Evolutionary conservation across 2,329 filamentous ascomycete genomes (phyloP).

Genomic region (Remersonia thermophila): DNA sequence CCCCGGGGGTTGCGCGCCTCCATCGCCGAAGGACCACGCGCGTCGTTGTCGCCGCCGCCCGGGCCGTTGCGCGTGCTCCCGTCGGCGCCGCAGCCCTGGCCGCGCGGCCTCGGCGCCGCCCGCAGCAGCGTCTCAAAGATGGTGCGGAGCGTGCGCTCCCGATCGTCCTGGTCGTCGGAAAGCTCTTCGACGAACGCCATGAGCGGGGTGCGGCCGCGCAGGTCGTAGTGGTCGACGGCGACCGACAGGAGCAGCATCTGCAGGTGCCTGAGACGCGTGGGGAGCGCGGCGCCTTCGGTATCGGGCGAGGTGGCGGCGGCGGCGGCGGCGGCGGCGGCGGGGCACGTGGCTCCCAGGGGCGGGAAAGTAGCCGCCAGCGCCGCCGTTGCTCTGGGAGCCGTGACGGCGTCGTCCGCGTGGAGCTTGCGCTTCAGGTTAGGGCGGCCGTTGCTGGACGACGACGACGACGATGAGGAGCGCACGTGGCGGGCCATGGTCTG

Average conservation of each 20-base stretch:
- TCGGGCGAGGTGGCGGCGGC: neutral
- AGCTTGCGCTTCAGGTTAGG: constrained; percentile 27
- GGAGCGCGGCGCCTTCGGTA: constrained; percentile 14
- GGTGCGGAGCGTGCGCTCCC: constrained; percentile 28
- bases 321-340: neutral
- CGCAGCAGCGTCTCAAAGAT: constrained; percentile 30
- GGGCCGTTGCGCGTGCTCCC: constrained; percentile 26
- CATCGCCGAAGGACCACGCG: neutral
- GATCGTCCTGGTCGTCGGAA: constrained; percentile 39
- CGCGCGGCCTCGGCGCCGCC: no score
- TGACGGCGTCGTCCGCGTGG: constrained; percentile 18
- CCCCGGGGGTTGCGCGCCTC: constrained; percentile 40
- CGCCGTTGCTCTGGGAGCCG: no score
- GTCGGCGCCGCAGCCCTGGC: constrained; percentile 20
- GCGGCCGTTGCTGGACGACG: constrained; percentile 15
- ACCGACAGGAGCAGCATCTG: constrained; percentile 25
- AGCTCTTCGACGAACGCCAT: constrained; percentile 42
- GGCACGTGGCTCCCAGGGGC: neutral
- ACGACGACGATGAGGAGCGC: constrained; percentile 14
- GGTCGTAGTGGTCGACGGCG: constrained; percentile 41
- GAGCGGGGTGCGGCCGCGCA: constrained; percentile 38
- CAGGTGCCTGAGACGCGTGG: constrained; percentile 18
- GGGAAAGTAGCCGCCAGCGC: no score
- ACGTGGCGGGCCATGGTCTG: constrained; percentile 24
- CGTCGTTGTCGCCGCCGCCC: neutral